A percentile compares a stretch with the other conserved stretches of the same genome.
Evolutionary conservation across 2,329 filamentous ascomycete genomes (phyloP).

Genomic region (Grosmannia penicillata): DNA sequence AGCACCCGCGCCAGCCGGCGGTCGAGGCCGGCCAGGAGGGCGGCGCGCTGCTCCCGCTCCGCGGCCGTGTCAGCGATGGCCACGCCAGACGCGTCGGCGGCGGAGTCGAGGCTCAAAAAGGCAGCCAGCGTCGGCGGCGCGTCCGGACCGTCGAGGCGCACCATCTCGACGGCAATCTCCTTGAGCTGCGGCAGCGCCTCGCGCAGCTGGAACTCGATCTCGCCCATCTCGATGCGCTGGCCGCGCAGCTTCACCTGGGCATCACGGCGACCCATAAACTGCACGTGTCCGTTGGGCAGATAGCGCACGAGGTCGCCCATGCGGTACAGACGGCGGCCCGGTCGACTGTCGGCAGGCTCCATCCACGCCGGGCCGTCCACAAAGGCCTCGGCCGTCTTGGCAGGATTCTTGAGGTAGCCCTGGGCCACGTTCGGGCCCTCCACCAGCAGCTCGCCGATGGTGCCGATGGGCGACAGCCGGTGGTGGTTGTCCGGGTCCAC

Average conservation of each 20-base stretch:
- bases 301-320: constrained; percentile 36
- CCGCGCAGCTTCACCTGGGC: constrained; percentile 26
- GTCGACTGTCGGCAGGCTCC: too few relatives aligned
- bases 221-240: constrained; percentile 23
- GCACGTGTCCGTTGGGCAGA: constrained; percentile 30
- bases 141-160: constrained; percentile 17
- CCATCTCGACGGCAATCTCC: not conserved
- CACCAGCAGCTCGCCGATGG: constrained; percentile 43
- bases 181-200: constrained; percentile 11
- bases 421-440: constrained; percentile 39
- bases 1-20: constrained; percentile 22
- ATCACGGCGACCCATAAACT: constrained; percentile 28
- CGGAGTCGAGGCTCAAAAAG: too few relatives aligned
- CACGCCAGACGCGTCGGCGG: too few relatives aligned
- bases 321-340: not conserved
- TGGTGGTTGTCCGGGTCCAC: constrained; percentile 34
- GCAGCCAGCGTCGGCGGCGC: constrained; percentile 30
- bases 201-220: constrained; percentile 26
- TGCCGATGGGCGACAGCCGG: constrained; percentile 36
- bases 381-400: constrained; percentile 7
- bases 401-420: constrained; percentile 19
- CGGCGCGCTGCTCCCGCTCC: constrained; percentile 31
- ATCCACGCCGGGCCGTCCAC: not conserved
- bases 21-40: constrained; percentile 25
- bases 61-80: too few relatives aligned